phyloP scores from a whole-genome alignment of 2,329 filamentous ascomycete species.

The Claviceps digitariae region DNA sequence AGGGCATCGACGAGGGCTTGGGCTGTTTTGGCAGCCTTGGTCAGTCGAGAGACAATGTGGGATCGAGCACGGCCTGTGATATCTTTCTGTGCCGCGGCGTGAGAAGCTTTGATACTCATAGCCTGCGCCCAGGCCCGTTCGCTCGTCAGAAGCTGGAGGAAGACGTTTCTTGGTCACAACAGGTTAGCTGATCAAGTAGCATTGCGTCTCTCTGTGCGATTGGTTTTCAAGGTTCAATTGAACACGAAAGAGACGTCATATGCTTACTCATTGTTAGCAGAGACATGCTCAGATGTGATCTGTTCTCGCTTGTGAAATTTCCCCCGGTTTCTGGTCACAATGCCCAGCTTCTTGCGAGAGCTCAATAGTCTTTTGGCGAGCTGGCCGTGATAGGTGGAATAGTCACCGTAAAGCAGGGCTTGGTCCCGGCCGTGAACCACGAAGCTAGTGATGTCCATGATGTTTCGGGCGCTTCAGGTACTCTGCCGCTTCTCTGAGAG shows the following conservation, averaged over 20 bases:
- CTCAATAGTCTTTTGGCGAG: constrained; percentile 71
- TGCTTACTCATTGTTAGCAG: constrained; percentile 11
- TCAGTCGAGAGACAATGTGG: constrained; percentile 77
- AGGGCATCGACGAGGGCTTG: constrained; percentile 54
- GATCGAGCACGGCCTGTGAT: constrained; percentile 68
- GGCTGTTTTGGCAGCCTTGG: constrained; percentile 63
- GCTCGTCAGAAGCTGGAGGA: constrained; percentile 69
- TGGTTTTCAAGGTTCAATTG: too few species aligned
- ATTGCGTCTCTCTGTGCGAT: constrained; percentile 2
- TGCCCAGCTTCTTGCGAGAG: constrained; percentile 71
- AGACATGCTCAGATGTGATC: constrained; percentile 63
- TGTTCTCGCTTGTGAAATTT: constrained; percentile 65
- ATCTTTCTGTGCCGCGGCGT: constrained; percentile 65
- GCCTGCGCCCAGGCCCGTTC: constrained; percentile 93
- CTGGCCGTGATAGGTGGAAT: constrained; percentile 69
- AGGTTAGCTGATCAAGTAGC: background rate
- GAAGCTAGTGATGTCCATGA: constrained; percentile 84
- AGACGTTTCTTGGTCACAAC: constrained; percentile 44
- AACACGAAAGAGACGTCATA: background rate
- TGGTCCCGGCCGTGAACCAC: constrained; percentile 68
- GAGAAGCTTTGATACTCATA: constrained; percentile 81
- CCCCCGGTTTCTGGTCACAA: constrained; percentile 70
- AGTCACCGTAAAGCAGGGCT: constrained; percentile 78
- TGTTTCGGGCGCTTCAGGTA: background rate
- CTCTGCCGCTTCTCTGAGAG: background rate